Conservation (phyloP, 2,329 filamentous ascomycete species). For the Pseudofabraea citricarpa region DNA sequence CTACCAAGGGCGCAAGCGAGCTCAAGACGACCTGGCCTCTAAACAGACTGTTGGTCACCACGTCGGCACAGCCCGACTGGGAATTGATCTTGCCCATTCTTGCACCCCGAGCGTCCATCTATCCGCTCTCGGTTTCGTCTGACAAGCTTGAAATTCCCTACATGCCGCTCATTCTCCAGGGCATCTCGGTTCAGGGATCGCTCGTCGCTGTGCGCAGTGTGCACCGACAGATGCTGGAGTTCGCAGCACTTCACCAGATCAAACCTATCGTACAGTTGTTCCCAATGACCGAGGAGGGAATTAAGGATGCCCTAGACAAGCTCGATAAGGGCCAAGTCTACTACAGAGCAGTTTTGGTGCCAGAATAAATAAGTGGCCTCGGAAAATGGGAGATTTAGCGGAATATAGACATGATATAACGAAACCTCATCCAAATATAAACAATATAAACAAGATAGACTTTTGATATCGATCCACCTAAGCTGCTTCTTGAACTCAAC, state of each 20-base stretch:
- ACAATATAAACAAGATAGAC: too few species aligned
- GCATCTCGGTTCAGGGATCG: conserved; percentile 30
- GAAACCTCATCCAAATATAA: too few species aligned
- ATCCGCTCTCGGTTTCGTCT: conserved; percentile 47
- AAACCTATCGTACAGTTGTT: conserved; percentile 38
- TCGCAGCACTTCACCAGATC: conserved; percentile 49
- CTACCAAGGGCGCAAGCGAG: conserved; percentile 36
- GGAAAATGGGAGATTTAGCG: too few species aligned
- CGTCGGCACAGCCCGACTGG: conserved; percentile 30
- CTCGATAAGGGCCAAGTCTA: conserved; percentile 6
- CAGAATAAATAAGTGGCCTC: background rate
- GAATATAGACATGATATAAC: too few species aligned
- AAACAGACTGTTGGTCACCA: conserved; percentile 26
- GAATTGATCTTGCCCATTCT: conserved; percentile 24
- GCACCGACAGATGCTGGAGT: conserved; percentile 46
- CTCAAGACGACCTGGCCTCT: conserved; percentile 10
- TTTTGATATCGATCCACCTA: too few species aligned
- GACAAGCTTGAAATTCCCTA: conserved; percentile 52
- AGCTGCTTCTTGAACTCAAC: too few species aligned
- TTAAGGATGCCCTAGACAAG: conserved; percentile 10
- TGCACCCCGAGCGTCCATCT: conserved; percentile 39
- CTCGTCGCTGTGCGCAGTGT: conserved; percentile 53
- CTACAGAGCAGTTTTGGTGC: background rate
- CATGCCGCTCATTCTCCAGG: conserved; percentile 32
- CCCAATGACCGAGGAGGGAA: conserved; percentile 11